Base-by-base conservation (phyloP, 805 yeast species). In the Myxozyma neotropica region DNA sequence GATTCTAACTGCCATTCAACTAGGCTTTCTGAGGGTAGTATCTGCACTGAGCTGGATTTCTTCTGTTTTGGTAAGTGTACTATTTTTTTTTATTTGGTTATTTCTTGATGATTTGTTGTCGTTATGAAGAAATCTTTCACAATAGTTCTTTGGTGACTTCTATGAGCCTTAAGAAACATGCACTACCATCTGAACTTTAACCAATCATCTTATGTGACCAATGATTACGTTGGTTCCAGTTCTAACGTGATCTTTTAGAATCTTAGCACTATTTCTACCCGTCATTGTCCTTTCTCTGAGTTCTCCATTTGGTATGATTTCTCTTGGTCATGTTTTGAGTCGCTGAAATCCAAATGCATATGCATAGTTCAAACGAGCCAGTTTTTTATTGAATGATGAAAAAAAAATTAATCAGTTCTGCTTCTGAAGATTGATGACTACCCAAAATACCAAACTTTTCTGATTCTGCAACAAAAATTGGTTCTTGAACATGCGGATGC, bases 81-180 rank as follows among this genome's bases (percentile, higher is more conserved):
- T 46, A 13, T 39, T 1, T 10, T 36, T 26, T 5, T 19, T 21
- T 19, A 10, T 5, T 6, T 27, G 36, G 21, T 43, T 21, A 29
- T 12, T 5, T 13, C 24, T 47, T 53, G 35, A 27, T 52, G 49
- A 40, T 52, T 46, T 13, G 53, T 43, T 29, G 27, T 50, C 48
- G 63, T 59, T 42, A 57, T 64, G 68, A 69, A 63, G 68, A 71
- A 66, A 61, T 50, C 51, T 63, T 61, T 67, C 72, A 67, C 71
- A 70, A 61, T 57, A 43, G 52, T 58, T 65, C 70, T 66, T 69
- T 66, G 71, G 72, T 62, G 82, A 58, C 44, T 45, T 75, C 73
- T 79, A 80, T 88, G 94, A 85, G 86, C 94, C 87, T 76, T 77
- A 88, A 88, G 85, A 82, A 78, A 83, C 96, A 89, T 89, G 96